Evolutionary conservation across 441 rosid species (phyloP).

Genomic region (Pelargonium citronellum): DNA sequence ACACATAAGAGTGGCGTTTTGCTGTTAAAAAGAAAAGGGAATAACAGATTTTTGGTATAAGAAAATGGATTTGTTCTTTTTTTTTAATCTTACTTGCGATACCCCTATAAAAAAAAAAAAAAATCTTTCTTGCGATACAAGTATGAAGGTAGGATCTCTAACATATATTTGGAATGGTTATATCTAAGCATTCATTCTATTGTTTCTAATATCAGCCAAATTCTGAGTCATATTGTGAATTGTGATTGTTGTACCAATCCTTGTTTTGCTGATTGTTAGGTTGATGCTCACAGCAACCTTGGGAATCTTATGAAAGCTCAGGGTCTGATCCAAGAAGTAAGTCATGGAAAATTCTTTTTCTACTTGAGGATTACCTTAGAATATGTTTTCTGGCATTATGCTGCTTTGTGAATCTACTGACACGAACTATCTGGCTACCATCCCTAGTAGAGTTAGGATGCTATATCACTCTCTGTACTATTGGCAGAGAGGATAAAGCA

Average conservation of each 20-base stretch:
- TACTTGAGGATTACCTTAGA: slow-evolving; percentile 5
- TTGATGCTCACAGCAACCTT: slow-evolving; percentile 95
- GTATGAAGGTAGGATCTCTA: background rate
- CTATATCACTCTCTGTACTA: slow-evolving; percentile 16
- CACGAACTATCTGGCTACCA: slow-evolving; percentile 3
- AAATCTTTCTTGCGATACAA: background rate
- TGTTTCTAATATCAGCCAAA: background rate
- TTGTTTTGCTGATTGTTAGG: slow-evolving; percentile 36
- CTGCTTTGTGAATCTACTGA: background rate
- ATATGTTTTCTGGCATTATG: background rate
- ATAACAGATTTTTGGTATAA: no score
- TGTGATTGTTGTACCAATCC: background rate
- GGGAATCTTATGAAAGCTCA: slow-evolving; percentile 96
- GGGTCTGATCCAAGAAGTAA: slow-evolving; percentile 93
- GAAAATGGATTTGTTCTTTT: no score
- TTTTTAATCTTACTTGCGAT: no score
- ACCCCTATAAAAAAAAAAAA: no score
- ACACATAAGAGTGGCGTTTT: no score
- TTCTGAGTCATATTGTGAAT: background rate
- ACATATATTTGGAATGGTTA: background rate
- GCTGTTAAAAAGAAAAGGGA: no score
- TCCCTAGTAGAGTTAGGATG: slow-evolving; percentile 15
- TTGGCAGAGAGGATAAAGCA: slow-evolving; percentile 22
- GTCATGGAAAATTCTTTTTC: slow-evolving; percentile 24
- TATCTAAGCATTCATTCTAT: background rate